Conservation (phyloP, 2,329 filamentous ascomycete genomes). For the Cladosporium austrohemisphaericum region DNA sequence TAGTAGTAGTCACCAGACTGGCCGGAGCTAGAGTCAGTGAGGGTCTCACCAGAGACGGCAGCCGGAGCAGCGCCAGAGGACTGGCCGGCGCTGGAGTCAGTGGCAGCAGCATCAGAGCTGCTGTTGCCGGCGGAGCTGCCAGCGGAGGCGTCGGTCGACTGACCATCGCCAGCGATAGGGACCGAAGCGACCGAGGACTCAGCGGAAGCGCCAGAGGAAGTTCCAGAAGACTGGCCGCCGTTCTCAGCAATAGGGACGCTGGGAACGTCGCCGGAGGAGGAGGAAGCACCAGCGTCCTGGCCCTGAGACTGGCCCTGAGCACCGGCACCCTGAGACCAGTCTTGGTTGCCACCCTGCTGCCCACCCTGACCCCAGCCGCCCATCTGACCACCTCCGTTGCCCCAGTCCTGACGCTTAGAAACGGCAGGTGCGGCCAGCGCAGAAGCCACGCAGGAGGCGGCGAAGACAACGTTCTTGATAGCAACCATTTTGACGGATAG, state of each 20-base stretch:
- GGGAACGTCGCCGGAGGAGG: background rate
- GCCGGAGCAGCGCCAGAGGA: background rate
- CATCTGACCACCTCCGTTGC: background rate
- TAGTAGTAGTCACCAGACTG: slow-evolving; percentile 55
- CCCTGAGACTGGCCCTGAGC: background rate
- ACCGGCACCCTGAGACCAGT: background rate
- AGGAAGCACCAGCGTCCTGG: too few relatives aligned
- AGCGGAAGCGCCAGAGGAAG: background rate
- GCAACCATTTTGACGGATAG: slow-evolving; percentile 8
- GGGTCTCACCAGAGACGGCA: slow-evolving; percentile 8
- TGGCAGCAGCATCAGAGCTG: background rate
- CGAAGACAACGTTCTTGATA: slow-evolving; percentile 12
- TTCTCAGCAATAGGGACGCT: background rate
- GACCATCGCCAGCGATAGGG: background rate
- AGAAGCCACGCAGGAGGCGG: slow-evolving; percentile 7
- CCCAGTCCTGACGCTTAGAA: slow-evolving; percentile 12
- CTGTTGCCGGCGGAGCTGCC: background rate
- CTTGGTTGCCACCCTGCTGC: background rate
- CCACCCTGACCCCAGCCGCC: slow-evolving; percentile 3
- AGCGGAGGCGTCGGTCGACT: background rate
- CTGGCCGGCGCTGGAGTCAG: too few relatives aligned
- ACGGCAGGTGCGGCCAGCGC: slow-evolving; percentile 13
- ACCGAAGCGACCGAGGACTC: too few relatives aligned
- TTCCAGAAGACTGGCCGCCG: background rate
- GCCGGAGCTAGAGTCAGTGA: slow-evolving; percentile 2